Evolutionary conservation across 805 yeast species (phyloP).

Genomic region (Wickerhamomyces rabaulensis): DNA sequence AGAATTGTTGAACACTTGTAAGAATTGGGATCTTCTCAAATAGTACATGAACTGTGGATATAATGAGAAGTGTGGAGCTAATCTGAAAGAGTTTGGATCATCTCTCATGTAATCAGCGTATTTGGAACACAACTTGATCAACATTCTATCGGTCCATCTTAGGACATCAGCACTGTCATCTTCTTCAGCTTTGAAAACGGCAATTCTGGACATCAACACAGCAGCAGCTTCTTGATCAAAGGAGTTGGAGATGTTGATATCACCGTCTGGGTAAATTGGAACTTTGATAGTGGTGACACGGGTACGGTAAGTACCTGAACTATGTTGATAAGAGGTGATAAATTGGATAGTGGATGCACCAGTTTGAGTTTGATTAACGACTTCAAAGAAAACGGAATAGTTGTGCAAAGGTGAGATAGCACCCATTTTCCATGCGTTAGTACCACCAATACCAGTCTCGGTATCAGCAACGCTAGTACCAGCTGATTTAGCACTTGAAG

Average conservation of each 20-base stretch:
- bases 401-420: constrained; percentile 83
- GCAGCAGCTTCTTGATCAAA: constrained; percentile 99
- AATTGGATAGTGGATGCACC: constrained; percentile 63
- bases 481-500: constrained; percentile 59
- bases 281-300: constrained; percentile 83
- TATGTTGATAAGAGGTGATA: constrained; percentile 88
- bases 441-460: constrained; percentile 91
- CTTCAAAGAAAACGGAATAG: constrained; percentile 86
- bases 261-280: constrained; percentile 55
- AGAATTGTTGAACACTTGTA: constrained; percentile 94
- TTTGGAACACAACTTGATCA: constrained; percentile 84
- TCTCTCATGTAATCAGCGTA: constrained; percentile 92
- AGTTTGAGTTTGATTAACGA: constrained; percentile 39
- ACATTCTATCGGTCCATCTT: constrained; percentile 90
- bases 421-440: constrained; percentile 83
- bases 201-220: constrained; percentile 85
- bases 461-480: constrained; percentile 80
- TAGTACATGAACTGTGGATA: constrained; percentile 96
- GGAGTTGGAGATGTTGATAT: constrained; percentile 50
- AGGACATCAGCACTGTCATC: constrained; percentile 92
- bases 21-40: constrained; percentile 90
- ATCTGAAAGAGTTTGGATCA: constrained; percentile 74
- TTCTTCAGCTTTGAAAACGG: constrained; percentile 73
- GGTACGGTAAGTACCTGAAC: constrained; percentile 84
- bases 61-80: constrained; percentile 77